A percentile compares a stretch with the other conserved stretches of the same genome.
Conservation (phyloP, 2,329 filamentous ascomycete genomes). For the Curvularia hawaiiensis region DNA sequence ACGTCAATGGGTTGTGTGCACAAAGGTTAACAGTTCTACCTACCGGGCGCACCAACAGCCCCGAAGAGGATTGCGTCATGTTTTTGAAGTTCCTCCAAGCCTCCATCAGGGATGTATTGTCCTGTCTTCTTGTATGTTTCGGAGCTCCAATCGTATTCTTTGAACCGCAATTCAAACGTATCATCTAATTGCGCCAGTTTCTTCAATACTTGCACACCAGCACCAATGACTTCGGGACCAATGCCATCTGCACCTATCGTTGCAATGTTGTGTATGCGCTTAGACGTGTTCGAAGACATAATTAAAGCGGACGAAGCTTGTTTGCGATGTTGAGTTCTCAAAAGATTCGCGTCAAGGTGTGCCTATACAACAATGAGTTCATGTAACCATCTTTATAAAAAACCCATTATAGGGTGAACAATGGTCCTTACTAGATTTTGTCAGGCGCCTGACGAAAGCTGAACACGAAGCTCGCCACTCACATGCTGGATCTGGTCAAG, state of each 20-base stretch:
- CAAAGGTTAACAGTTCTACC: constrained; percentile 2
- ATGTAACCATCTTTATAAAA: background rate
- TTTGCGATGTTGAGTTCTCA: background rate
- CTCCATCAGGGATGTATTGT: constrained; percentile 67
- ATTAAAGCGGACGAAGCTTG: background rate
- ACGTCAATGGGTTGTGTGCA: background rate
- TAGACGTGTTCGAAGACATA: constrained; percentile 34
- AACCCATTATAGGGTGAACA: background rate
- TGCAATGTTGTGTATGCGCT: constrained; percentile 37
- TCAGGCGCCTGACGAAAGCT: background rate
- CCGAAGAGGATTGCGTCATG: constrained; percentile 73
- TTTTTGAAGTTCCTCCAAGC: constrained; percentile 60
- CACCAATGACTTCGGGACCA: constrained; percentile 69
- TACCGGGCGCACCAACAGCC: constrained; percentile 67
- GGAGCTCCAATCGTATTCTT: constrained; percentile 69
- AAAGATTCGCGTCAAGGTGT: background rate
- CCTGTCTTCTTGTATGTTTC: constrained; percentile 69
- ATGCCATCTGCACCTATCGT: constrained; percentile 72
- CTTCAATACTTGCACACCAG: constrained; percentile 66
- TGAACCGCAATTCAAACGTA: constrained; percentile 66
- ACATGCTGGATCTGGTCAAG: constrained; percentile 3
- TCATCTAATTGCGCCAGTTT: constrained; percentile 58
- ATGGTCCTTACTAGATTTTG: background rate
- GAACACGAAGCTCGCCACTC: constrained; percentile 5
- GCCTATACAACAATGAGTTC: background rate